These are phyloP conservation scores for Fraxinus platypoda DNA, from an alignment of 305 asterid genomes.

Conservation along the genomic window DNA sequence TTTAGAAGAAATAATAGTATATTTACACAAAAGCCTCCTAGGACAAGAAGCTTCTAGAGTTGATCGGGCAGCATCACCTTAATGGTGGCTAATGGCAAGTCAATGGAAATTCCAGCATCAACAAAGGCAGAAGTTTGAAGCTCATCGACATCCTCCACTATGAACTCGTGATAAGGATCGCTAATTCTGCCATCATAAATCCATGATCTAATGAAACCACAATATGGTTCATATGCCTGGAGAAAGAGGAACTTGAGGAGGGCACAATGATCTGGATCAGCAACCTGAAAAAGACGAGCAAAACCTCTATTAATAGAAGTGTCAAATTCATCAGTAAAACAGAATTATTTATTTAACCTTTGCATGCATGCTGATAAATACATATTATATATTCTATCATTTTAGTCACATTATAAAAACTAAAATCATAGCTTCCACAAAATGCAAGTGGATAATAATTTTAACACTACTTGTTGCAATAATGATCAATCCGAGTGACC, in stretches of 20 bases:
- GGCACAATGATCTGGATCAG: conserved; percentile 76
- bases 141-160: conserved; percentile 56
- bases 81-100: conserved; percentile 59
- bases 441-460: not conserved
- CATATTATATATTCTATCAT: conserved; percentile 9
- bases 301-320: conserved; percentile 19
- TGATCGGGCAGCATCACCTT: conserved; percentile 54
- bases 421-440: conserved; percentile 8
- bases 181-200: conserved; percentile 75
- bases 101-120: conserved; percentile 38
- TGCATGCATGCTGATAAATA: conserved; percentile 14
- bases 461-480: conserved; percentile 5
- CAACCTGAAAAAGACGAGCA: conserved; percentile 54
- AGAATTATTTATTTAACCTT: conserved; percentile 1
- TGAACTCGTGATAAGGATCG: conserved; percentile 85
- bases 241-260: conserved; percentile 85
- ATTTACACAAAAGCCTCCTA: conserved; percentile 16
- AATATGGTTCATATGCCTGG: conserved; percentile 86
- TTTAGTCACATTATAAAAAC: conserved; percentile 16
- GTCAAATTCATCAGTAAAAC: conserved; percentile 18
- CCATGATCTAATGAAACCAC: conserved; percentile 90
- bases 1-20: conserved; percentile 24
- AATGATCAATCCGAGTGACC: not conserved
- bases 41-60: conserved; percentile 25
- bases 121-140: conserved; percentile 33